Evolutionary conservation across 805 yeast species (phyloP).

Genomic region (Ogataea methanolica): DNA sequence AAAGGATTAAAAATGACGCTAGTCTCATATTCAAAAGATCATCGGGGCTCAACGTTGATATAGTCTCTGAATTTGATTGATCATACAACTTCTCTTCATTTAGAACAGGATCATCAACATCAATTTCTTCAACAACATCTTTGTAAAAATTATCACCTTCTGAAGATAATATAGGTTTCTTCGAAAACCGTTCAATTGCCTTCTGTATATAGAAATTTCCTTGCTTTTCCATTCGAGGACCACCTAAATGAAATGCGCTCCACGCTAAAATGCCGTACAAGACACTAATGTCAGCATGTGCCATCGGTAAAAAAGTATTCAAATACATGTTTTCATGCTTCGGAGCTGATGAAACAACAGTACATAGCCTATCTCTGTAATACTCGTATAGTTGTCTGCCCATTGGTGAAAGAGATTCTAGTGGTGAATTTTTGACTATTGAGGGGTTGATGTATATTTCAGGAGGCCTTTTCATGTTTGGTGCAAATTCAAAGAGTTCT

Average conservation of each 20-base stretch:
- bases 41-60: slow-evolving; percentile 21
- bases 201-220: slow-evolving; percentile 44
- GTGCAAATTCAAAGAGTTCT: slow-evolving; percentile 11
- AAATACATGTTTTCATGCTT: slow-evolving; percentile 46
- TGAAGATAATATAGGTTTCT: slow-evolving; percentile 24
- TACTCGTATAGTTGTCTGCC: slow-evolving; percentile 42
- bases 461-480: slow-evolving; percentile 4
- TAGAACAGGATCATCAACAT: slow-evolving; percentile 19
- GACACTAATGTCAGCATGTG: slow-evolving; percentile 46
- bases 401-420: slow-evolving; percentile 28
- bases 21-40: slow-evolving; percentile 40
- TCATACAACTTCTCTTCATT: slow-evolving; percentile 7
- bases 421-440: slow-evolving; percentile 20
- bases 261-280: slow-evolving; percentile 50
- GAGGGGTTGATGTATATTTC: slow-evolving; percentile 28
- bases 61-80: slow-evolving; percentile 1
- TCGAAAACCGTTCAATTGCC: slow-evolving; percentile 41
- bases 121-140: slow-evolving; percentile 23
- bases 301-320: slow-evolving; percentile 51
- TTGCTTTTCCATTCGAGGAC: slow-evolving; percentile 37
- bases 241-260: slow-evolving; percentile 51
- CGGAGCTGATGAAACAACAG: slow-evolving; percentile 45
- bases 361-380: slow-evolving; percentile 41
- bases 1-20: slow-evolving; percentile 62
- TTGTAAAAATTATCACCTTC: slow-evolving; percentile 16